These are phyloP conservation scores for Pistacia vera DNA, from an alignment of 345 rosid genomes.

Conservation along the genomic window DNA sequence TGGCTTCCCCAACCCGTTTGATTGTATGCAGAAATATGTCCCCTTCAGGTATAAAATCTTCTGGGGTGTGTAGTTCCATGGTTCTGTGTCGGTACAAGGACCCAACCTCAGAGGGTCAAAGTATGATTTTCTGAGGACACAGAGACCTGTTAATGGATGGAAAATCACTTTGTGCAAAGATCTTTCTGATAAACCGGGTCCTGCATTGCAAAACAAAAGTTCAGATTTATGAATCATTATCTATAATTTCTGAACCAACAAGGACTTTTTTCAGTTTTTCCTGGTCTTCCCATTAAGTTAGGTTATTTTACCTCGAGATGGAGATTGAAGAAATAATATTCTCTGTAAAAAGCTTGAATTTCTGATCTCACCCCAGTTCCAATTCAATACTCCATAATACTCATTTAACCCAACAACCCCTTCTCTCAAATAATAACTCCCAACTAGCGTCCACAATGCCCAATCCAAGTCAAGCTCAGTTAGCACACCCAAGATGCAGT, in stretches of 20 bases:
- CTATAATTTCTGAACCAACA: too few species aligned
- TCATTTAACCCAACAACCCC: constrained; percentile 67
- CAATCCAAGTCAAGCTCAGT: constrained; percentile 86
- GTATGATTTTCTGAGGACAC: constrained; percentile 52
- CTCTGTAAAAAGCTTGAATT: constrained; percentile 60
- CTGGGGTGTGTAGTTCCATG: constrained; percentile 64
- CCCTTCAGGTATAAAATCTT: constrained; percentile 49
- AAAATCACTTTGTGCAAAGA: constrained; percentile 61
- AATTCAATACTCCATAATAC: constrained; percentile 61
- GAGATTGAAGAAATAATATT: constrained; percentile 61
- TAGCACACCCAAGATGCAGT: constrained; percentile 66
- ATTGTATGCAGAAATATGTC: constrained; percentile 68
- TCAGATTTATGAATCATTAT: neutral
- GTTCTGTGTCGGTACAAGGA: constrained; percentile 68
- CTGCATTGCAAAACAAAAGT: constrained; percentile 36
- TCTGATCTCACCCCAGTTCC: constrained; percentile 62
- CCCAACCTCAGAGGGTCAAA: constrained; percentile 55
- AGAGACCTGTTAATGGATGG: constrained; percentile 82
- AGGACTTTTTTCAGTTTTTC: too few species aligned
- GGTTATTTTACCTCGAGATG: constrained; percentile 52
- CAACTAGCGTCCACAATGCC: constrained; percentile 83
- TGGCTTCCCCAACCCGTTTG: constrained; percentile 37
- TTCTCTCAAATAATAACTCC: constrained; percentile 81
- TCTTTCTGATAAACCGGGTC: constrained; percentile 68
- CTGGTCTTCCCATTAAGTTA: too few species aligned